A percentile compares a stretch with the other conserved stretches of the same genome.
These are phyloP conservation scores for Penicillium longicatenatum DNA, from an alignment of 495 filamentous ascomycete genomes.

Conservation along the genomic window DNA sequence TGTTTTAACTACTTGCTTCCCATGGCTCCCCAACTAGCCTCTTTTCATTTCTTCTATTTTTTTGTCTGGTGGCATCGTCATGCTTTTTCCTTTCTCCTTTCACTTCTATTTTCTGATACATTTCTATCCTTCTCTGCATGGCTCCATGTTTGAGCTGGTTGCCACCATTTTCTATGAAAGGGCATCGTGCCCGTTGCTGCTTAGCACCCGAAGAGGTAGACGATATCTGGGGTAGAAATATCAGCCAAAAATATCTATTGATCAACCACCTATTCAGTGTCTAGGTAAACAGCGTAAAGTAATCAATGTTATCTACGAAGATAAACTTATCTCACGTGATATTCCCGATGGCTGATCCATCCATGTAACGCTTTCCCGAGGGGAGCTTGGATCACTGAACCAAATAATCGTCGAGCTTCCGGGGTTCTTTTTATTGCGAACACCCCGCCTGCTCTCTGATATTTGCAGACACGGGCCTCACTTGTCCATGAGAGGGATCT, in stretches of 20 bases:
- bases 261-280: not conserved
- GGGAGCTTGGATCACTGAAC: constrained; percentile 22
- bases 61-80: constrained; percentile 1
- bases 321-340: constrained; percentile 23
- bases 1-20: constrained; percentile 20
- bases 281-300: not conserved
- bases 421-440: constrained; percentile 22
- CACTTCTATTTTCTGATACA: constrained; percentile 5
- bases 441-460: constrained; percentile 24
- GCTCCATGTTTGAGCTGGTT: not conserved
- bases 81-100: constrained; percentile 11
- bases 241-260: not conserved
- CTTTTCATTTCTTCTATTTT: constrained; percentile 18
- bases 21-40: constrained; percentile 9
- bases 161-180: not conserved
- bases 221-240: constrained; percentile 6
- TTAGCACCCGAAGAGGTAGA: constrained; percentile 15
- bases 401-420: constrained; percentile 22
- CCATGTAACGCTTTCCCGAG: constrained; percentile 27
- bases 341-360: constrained; percentile 18
- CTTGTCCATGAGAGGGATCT: constrained; percentile 31
- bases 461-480: constrained; percentile 17
- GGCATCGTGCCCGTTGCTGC: not conserved
- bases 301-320: not conserved
- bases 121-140: constrained; percentile 6